Evolutionary conservation across 2,329 filamentous ascomycete genomes (phyloP), one percentile per base, ranked within the genome.

Genomic region (Fusarium camptoceras): DNA sequence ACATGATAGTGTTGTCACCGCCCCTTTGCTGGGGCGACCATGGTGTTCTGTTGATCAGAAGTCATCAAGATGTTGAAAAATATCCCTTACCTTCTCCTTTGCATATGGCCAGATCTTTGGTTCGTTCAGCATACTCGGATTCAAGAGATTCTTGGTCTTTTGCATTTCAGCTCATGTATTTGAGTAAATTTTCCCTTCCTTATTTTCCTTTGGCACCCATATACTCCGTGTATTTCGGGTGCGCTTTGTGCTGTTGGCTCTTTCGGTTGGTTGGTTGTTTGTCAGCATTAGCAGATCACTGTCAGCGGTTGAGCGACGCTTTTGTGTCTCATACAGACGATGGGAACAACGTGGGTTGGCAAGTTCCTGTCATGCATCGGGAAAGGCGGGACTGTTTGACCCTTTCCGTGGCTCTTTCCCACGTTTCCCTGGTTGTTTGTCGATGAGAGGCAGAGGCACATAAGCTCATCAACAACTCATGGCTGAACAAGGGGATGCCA

Each of bases 1-100:
- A 56, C 31, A 18, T 18, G 34, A 27, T n/a, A 49, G 11, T 37
- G 14, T 20, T 43, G 50, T 27, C 25, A 37, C 53, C 37, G 15
- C 43, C 39, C 9, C 48, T 20, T 42, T 16, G 24, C 41, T 34
- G 41, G 41, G 24, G 25, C 37, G 44, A n/a, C 11, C 30, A 31
- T 20, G 25, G 30, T 27, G 24, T 27, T 42, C 42, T 60, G 55
- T 66, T 66, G 37, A 46, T 55, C 48, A 20, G 39, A 55, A 46
- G 22, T 10, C 15, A 31, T 24, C 16, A 18, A 24, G 43, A 31
- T 34, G 31, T 42, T 30, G 37, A 39, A 24, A 15, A 24, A 41
- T 42, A 54, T 34, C 30, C 27, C 55, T 27, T 61, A 47, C 44
- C 54, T 24, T 55, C 39, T 46, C 41, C 12, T 49, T 41, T 37